These are phyloP conservation scores for Pulveroboletus ravenelii DNA, from an alignment of 768 basidiomycete species.

Conservation along the genomic window DNA sequence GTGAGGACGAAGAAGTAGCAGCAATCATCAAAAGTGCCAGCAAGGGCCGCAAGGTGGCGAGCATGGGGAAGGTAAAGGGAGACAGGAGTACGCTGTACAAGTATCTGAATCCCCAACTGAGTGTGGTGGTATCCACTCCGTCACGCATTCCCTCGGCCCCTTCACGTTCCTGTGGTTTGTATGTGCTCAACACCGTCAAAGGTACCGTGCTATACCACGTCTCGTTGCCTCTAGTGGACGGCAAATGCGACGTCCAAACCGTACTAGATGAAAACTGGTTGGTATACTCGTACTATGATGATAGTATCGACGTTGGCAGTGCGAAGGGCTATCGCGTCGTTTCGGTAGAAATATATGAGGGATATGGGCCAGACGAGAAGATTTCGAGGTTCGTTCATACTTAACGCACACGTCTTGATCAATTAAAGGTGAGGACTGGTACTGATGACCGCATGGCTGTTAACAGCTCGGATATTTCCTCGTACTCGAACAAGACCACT, in stretches of 20 bases:
- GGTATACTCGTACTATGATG: constrained; percentile 81
- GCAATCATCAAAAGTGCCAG: constrained; percentile 44
- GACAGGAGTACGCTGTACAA: constrained; percentile 90
- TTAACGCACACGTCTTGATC: background rate
- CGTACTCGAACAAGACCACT: constrained; percentile 49
- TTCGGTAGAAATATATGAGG: constrained; percentile 88
- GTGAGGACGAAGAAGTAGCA: constrained; percentile 53
- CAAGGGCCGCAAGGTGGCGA: constrained; percentile 54
- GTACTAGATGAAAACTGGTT: constrained; percentile 87
- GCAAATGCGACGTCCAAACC: constrained; percentile 62
- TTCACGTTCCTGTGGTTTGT: constrained; percentile 50
- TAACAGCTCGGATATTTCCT: constrained; percentile 49
- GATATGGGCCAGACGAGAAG: constrained; percentile 59
- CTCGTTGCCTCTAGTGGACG: constrained; percentile 42
- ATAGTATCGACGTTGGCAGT: constrained; percentile 41
- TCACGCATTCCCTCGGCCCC: constrained; percentile 9
- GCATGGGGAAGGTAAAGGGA: constrained; percentile 78
- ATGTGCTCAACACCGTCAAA: constrained; percentile 75
- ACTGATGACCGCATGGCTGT: background rate
- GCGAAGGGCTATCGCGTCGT: constrained; percentile 70
- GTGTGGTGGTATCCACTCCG: constrained; percentile 57
- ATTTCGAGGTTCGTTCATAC: constrained; percentile 55
- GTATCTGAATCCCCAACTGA: constrained; percentile 81
- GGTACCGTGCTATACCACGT: constrained; percentile 72
- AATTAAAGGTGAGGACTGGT: background rate